Percentiles rank a stretch among this genome's conserved stretches.
Conservation (phyloP, 2,329 filamentous ascomycete genomes). For the Amesomyces nigricolor region DNA sequence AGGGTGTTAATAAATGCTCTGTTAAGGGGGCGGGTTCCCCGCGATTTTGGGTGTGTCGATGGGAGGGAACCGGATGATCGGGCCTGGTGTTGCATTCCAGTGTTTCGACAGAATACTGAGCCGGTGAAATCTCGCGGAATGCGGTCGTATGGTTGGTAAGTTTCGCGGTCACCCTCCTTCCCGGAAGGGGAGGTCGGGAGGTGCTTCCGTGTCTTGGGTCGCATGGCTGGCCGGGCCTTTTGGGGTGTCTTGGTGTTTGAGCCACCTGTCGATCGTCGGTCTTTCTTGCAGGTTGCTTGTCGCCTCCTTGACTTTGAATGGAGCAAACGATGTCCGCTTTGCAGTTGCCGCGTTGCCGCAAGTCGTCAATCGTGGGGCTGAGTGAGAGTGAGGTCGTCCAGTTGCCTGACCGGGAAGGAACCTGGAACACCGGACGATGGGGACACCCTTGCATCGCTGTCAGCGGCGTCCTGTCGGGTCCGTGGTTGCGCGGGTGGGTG, state of each 20-base stretch:
- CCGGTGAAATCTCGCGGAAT: too few species aligned
- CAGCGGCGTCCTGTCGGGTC: too few species aligned
- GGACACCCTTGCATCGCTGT: too few species aligned
- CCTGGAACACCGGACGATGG: not conserved
- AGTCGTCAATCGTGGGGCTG: conserved; percentile 2
- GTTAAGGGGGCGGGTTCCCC: not conserved
- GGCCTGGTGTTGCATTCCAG: conserved; percentile 7
- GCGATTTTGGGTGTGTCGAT: not conserved
- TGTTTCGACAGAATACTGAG: not conserved
- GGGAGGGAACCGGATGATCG: conserved; percentile 8
- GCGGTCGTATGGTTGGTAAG: too few species aligned
- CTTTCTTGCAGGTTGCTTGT: not conserved
- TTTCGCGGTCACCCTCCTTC: not conserved
- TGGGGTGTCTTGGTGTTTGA: too few species aligned
- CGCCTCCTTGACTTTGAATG: not conserved
- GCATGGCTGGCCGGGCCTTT: not conserved
- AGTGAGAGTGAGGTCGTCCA: not conserved
- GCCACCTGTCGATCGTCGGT: not conserved
- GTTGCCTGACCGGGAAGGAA: not conserved
- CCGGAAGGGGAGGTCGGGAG: not conserved
- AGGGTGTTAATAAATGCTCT: too few species aligned
- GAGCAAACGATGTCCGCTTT: not conserved
- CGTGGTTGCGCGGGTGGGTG: not conserved
- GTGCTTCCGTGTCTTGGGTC: not conserved
- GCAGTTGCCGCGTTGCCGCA: not conserved